Evolutionary conservation across 345 rosid genomes (phyloP).

Genomic region (Salix viminalis): DNA sequence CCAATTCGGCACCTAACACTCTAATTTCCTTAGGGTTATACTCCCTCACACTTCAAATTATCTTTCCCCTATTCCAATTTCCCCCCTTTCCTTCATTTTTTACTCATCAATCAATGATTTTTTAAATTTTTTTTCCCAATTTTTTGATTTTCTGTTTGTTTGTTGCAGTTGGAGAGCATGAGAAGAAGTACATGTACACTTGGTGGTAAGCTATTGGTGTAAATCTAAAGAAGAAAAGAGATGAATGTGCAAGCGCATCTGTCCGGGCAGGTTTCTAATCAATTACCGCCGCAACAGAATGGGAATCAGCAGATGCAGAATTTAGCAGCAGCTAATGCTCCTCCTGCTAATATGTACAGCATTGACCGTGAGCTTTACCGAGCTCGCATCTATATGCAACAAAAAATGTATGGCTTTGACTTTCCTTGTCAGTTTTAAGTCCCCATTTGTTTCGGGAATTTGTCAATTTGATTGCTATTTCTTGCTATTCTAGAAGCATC

Average conservation of each 20-base stretch:
- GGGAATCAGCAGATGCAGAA: constrained; percentile 63
- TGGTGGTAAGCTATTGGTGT: not conserved
- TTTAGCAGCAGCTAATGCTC: constrained; percentile 23
- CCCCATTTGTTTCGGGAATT: not conserved
- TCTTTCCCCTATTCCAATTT: not conserved
- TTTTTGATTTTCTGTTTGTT: not conserved
- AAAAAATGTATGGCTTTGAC: constrained; percentile 49
- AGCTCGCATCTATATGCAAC: constrained; percentile 42
- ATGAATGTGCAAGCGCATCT: constrained; percentile 69
- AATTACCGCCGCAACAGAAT: constrained; percentile 55
- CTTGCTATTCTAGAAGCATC: not conserved
- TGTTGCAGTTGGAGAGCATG: constrained; percentile 5
- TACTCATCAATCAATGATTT: not conserved
- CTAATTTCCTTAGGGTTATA: not conserved
- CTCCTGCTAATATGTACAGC: constrained; percentile 12
- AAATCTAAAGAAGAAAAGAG: not conserved
- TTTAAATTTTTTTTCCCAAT: not conserved
- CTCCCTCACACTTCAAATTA: not conserved
- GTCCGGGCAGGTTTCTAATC: constrained; percentile 68
- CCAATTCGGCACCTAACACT: not conserved
- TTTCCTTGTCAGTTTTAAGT: not conserved
- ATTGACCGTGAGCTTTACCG: constrained; percentile 47
- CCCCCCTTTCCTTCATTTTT: too few relatives aligned
- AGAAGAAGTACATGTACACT: constrained; percentile 7
- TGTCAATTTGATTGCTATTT: not conserved